These are phyloP conservation scores for Periconia digitata DNA, from an alignment of 2,329 filamentous ascomycete species.

Conservation along the genomic window DNA sequence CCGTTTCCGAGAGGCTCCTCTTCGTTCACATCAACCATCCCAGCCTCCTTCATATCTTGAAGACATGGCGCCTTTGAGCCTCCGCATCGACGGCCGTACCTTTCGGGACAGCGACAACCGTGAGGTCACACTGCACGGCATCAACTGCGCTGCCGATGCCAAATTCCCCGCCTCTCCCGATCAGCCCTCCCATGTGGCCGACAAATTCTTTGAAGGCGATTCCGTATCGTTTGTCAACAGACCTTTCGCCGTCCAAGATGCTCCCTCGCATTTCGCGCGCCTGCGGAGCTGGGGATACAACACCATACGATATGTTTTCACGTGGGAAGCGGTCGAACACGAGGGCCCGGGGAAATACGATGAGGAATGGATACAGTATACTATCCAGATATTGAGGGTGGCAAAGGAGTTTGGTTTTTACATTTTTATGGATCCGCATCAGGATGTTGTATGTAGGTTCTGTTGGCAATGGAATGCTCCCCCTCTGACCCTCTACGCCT, in stretches of 20 bases:
- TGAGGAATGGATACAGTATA: constrained; percentile 89
- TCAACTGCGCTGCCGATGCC: constrained; percentile 88
- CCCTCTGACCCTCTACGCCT: constrained; percentile 22
- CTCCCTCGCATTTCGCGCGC: constrained; percentile 81
- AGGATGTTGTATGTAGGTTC: constrained; percentile 75
- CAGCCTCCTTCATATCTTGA: not conserved
- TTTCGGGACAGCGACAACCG: constrained; percentile 82
- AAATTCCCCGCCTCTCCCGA: constrained; percentile 85
- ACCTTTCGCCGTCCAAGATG: constrained; percentile 81
- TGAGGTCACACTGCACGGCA: constrained; percentile 85
- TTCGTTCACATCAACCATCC: not conserved
- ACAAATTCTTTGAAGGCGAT: constrained; percentile 90
- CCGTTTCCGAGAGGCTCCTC: too few species aligned
- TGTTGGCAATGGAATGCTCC: constrained; percentile 2
- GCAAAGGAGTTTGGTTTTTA: constrained; percentile 93
- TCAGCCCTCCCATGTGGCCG: constrained; percentile 73
- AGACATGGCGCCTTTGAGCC: constrained; percentile 72
- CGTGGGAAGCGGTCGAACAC: constrained; percentile 98
- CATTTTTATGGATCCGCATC: constrained; percentile 97
- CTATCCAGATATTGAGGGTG: constrained; percentile 78
- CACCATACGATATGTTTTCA: constrained; percentile 93
- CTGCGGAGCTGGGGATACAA: constrained; percentile 92
- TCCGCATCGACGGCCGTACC: constrained; percentile 80
- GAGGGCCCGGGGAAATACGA: constrained; percentile 89
- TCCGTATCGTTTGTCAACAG: constrained; percentile 84